Evolutionary conservation across 2,329 filamentous ascomycete species (phyloP).

Genomic region (Hymenoscyphus albidus): DNA sequence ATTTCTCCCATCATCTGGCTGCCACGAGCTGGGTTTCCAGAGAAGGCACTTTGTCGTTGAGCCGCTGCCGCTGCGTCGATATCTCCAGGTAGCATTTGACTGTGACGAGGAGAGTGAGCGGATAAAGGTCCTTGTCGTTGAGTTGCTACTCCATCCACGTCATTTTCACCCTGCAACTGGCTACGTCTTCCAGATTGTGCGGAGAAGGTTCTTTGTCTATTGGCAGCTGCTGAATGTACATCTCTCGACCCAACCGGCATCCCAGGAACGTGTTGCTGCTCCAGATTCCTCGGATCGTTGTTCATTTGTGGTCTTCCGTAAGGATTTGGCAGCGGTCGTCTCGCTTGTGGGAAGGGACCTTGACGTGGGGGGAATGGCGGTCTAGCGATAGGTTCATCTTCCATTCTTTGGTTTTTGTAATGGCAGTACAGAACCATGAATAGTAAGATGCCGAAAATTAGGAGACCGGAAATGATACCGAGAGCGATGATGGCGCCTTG

Average conservation of each 20-base stretch:
- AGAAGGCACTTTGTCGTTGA: no score
- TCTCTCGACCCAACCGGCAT: not conserved
- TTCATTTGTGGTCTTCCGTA: not conserved
- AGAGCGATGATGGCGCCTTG: constrained; percentile 16
- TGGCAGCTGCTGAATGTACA: not conserved
- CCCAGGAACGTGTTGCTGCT: not conserved
- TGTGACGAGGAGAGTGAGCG: not conserved
- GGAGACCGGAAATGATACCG: constrained; percentile 12
- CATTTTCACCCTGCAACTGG: not conserved
- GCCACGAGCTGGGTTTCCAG: no score
- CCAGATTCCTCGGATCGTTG: not conserved
- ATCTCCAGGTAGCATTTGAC: no score
- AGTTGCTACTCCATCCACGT: not conserved
- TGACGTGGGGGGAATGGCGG: not conserved
- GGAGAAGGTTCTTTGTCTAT: not conserved
- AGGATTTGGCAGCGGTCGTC: not conserved
- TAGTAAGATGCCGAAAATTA: constrained; percentile 12
- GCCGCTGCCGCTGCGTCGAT: no score
- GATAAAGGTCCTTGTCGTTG: not conserved
- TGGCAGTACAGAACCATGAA: constrained; percentile 10
- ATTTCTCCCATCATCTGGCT: no score
- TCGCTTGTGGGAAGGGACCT: not conserved
- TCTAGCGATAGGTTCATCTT: not conserved
- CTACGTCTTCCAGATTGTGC: not conserved
- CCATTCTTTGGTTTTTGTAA: not conserved